Conservation (phyloP, 345 rosid genomes). For the Psidium guajava region DNA sequence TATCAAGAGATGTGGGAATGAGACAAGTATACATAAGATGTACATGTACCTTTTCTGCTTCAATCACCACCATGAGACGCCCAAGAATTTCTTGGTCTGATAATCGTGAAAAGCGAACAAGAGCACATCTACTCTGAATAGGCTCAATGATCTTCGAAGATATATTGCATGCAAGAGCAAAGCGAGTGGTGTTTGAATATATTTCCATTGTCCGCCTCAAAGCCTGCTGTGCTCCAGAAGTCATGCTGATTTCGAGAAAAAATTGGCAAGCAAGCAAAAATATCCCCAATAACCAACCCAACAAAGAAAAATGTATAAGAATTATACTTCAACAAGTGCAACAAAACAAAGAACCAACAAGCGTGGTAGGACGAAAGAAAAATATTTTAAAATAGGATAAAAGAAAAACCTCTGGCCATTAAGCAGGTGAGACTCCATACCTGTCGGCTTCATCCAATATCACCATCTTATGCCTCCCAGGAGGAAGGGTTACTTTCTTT, state of each 20-base stretch:
- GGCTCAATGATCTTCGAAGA: conserved; percentile 92
- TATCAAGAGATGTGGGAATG: neutral
- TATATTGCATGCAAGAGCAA: conserved; percentile 93
- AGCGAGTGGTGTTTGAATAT: conserved; percentile 85
- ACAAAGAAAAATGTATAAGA: neutral
- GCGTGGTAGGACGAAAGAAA: neutral
- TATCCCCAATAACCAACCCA: neutral
- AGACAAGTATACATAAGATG: neutral
- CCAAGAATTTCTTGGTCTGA: conserved; percentile 89
- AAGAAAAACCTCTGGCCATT: neutral
- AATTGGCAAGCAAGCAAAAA: neutral
- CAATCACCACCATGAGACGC: conserved; percentile 84
- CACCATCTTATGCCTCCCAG: conserved; percentile 82
- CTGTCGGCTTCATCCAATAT: conserved; percentile 98
- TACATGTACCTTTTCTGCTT: conserved; percentile 62
- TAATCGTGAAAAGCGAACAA: conserved; percentile 87
- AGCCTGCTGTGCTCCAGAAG: conserved; percentile 98
- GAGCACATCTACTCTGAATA: conserved; percentile 97
- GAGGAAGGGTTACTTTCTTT: conserved; percentile 85
- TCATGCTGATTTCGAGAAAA: conserved; percentile 46
- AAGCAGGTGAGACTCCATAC: conserved; percentile 11
- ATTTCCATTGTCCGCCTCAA: conserved; percentile 95
- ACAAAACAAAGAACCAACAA: neutral
- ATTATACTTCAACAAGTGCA: neutral
- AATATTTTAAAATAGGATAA: neutral